phyloP scores from a whole-genome alignment of 805 yeast species.

The Sungouiella blattae region DNA sequence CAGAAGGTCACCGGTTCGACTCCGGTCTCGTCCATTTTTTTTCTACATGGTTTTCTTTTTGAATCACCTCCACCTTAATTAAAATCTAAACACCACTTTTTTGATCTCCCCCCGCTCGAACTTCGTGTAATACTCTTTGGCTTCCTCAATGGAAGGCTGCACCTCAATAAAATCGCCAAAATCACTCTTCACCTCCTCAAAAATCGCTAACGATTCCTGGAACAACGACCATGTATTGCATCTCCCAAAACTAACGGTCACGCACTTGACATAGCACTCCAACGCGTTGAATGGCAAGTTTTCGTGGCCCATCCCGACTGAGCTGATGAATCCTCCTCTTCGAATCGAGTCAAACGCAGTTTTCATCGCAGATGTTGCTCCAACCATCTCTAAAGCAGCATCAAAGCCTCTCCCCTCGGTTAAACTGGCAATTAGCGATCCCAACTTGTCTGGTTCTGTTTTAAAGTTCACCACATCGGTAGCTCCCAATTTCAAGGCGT shows the following conservation, averaged over 20 bases:
- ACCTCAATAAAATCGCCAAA: constrained; percentile 52
- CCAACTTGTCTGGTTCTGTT: constrained; percentile 26
- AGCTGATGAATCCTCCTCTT: constrained; percentile 54
- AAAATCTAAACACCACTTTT: constrained; percentile 47
- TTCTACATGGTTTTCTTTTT: constrained; percentile 13
- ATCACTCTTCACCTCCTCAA: constrained; percentile 39
- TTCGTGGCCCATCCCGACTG: constrained; percentile 61
- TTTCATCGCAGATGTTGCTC: constrained; percentile 48
- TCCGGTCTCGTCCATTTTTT: constrained; percentile 65
- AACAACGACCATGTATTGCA: constrained; percentile 60
- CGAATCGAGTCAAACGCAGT: constrained; percentile 53
- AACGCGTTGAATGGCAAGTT: constrained; percentile 53
- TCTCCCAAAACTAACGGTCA: constrained; percentile 58
- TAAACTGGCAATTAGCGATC: constrained; percentile 26
- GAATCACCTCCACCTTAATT: not conserved
- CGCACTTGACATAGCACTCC: constrained; percentile 55
- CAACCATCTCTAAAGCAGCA: constrained; percentile 59
- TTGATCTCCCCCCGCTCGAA: constrained; percentile 54
- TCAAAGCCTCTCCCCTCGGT: constrained; percentile 54
- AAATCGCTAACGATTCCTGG: constrained; percentile 47
- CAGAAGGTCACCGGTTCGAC: constrained; percentile 74
- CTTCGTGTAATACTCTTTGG: constrained; percentile 44
- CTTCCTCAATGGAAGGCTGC: constrained; percentile 42
- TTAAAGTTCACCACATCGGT: constrained; percentile 43
- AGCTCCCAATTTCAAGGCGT: constrained; percentile 49